phyloP scores from a whole-genome alignment of 1,139 yeast genomes.

The Kodamaea sp. region DNA sequence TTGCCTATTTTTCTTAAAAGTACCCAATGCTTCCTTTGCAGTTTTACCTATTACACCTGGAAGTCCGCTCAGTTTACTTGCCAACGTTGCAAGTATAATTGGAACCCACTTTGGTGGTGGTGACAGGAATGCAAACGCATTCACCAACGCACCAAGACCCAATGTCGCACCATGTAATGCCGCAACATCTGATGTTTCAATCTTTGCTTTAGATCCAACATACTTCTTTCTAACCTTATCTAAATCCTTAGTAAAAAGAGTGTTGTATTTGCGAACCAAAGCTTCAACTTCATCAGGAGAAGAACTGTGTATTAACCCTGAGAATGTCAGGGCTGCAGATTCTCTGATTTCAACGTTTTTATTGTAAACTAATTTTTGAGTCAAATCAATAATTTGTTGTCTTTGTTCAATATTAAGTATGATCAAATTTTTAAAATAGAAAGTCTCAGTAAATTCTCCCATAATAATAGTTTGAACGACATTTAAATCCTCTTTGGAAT shows the following conservation, averaged over 20 bases:
- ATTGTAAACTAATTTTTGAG: slow-evolving; percentile 55
- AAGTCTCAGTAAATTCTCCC: slow-evolving; percentile 68
- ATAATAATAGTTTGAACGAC: slow-evolving; percentile 69
- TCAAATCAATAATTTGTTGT: slow-evolving; percentile 46
- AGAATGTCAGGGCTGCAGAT: slow-evolving; percentile 68
- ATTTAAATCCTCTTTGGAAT: slow-evolving; percentile 42
- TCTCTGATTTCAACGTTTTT: slow-evolving; percentile 74
- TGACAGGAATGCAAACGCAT: slow-evolving; percentile 86
- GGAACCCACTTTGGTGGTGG: slow-evolving; percentile 96
- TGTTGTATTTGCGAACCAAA: slow-evolving; percentile 25
- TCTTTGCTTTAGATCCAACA: slow-evolving; percentile 29
- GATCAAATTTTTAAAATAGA: slow-evolving; percentile 70
- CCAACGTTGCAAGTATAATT: slow-evolving; percentile 60
- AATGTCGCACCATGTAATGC: slow-evolving; percentile 81
- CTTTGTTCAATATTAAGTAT: slow-evolving; percentile 51
- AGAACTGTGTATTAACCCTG: slow-evolving; percentile 81
- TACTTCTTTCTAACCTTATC: slow-evolving; percentile 31
- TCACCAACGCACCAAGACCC: slow-evolving; percentile 83
- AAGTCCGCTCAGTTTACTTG: slow-evolving; percentile 63
- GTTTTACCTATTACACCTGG: slow-evolving; percentile 81
- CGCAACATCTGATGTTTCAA: slow-evolving; percentile 40
- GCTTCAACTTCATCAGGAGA: slow-evolving; percentile 51
- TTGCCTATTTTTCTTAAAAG: slow-evolving; percentile 87
- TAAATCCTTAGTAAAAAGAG: slow-evolving; percentile 26
- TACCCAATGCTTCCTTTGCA: slow-evolving; percentile 77